phyloP scores from a whole-genome alignment of 192 early-diverging fungal genomes.

The Gamsiella multidivaricata region DNA sequence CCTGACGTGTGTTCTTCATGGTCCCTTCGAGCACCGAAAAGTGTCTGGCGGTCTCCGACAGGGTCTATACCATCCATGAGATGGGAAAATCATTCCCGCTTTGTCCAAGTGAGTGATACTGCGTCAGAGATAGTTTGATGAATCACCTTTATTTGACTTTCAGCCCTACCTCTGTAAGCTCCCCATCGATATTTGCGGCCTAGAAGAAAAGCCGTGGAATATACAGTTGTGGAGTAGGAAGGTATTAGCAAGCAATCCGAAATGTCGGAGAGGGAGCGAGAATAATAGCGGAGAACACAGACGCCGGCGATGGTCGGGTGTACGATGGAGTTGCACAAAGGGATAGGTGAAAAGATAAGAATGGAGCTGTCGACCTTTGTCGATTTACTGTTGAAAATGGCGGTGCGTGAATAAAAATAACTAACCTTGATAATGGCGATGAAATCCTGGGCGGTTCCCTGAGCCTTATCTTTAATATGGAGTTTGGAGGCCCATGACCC shows the following conservation, averaged over 20 bases:
- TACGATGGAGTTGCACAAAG: background rate
- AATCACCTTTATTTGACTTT: background rate
- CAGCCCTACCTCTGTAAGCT: conserved; percentile 15
- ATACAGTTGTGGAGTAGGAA: background rate
- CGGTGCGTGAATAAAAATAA: background rate
- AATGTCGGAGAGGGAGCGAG: background rate
- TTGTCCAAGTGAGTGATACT: background rate
- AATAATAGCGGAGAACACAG: background rate
- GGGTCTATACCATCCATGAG: conserved; percentile 2
- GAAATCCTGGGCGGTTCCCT: conserved; percentile 28
- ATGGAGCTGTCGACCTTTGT: background rate
- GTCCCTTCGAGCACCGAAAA: conserved; percentile 30
- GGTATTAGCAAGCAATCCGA: background rate
- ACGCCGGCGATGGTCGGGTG: too few relatives aligned
- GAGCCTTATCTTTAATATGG: conserved; percentile 42
- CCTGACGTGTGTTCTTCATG: conserved; percentile 41
- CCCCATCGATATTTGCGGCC: conserved; percentile 12
- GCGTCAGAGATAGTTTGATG: background rate
- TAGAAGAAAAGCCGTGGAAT: background rate
- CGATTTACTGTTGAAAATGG: background rate
- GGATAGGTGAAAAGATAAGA: conserved; percentile 11
- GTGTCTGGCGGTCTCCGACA: conserved; percentile 37
- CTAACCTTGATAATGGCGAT: conserved; percentile 39
- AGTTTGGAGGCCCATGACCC: conserved; percentile 45
- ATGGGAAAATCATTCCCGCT: background rate